These are phyloP conservation scores for Paragyromitra xinjiangensis DNA, from an alignment of 495 filamentous ascomycete species.

Conservation along the genomic window DNA sequence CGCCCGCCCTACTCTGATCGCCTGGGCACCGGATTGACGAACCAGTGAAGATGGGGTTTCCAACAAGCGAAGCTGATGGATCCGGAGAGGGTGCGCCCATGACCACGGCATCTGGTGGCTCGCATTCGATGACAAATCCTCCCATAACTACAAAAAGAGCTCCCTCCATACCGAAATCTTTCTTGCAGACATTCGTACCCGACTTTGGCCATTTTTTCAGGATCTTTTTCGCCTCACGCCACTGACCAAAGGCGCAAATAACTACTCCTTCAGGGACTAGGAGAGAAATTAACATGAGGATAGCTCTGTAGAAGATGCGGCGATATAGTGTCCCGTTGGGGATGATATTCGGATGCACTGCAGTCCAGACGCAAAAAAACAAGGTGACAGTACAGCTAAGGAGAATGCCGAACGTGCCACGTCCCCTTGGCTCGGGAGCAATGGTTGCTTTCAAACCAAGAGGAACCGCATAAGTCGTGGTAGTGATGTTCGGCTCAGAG, in stretches of 20 bases:
- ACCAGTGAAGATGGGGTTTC: no score
- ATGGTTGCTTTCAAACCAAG: neutral
- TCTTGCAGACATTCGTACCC: neutral
- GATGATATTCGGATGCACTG: conserved; percentile 61
- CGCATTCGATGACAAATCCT: conserved; percentile 54
- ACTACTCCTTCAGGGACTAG: conserved; percentile 29
- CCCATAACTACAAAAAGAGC: conserved; percentile 53
- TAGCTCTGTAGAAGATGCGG: conserved; percentile 9
- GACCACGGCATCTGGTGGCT: neutral
- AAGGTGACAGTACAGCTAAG: conserved; percentile 60
- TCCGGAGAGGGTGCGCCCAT: no score
- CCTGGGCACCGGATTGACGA: no score
- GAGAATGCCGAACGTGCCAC: conserved; percentile 60
- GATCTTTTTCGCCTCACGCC: neutral
- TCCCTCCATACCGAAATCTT: conserved; percentile 30
- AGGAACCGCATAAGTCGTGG: neutral
- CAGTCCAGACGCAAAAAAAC: conserved; percentile 61
- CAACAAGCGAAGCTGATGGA: no score
- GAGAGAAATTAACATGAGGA: neutral
- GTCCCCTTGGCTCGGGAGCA: conserved; percentile 1
- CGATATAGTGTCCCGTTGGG: neutral
- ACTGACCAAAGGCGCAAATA: conserved; percentile 26
- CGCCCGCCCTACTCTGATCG: neutral
- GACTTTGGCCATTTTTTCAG: neutral
- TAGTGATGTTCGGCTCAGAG: neutral